Evolutionary conservation across 2,329 filamentous ascomycete species (phyloP), one percentile per base, ranked within the genome.

Genomic region (Elsinoe australis): DNA sequence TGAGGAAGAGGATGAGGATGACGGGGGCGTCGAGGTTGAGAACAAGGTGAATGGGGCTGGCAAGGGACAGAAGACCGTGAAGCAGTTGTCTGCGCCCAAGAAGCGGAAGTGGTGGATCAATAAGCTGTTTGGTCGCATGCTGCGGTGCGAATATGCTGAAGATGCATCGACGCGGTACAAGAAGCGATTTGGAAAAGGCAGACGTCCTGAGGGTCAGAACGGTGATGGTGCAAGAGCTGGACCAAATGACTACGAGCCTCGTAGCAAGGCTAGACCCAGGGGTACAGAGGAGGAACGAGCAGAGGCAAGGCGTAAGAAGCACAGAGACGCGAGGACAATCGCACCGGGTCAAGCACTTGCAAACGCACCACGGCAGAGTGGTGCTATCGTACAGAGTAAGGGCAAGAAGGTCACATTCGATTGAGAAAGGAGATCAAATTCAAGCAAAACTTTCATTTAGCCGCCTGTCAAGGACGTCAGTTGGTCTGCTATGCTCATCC

Each of bases 111-210:
- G 88, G 75, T 94, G 87, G 77, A 82, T 95, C 55, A 94, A 94
- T 68, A 78, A 81, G 58, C 75, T 95, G 49, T 72, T 84, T 45
- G 88, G 89, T 21, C 79, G 92, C 22, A 76, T 81, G 54, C 73
- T 98, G 56, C 86, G 90, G 63, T 81, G 92, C 64, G 90, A 98
- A 65, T 88, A 90, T 59, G 92, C 92, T 15, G 92, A 98, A 69
- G 92, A 96, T 65, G 80, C 89, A 51, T 81, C 87, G 57, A 79
- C 80, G 26, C 74, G 92, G 50, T 98, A 98, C 67, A 90, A 90
- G 72, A 98, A 96, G 74, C 80, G 92, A 1, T 96, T 85, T 61
- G 85, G 87, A 54, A 90, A 89, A 65, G 76, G 74, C 24, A 55
- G 58, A 54, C 28, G 41, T 4, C 26, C 29, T 50, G 57, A 53